Conservation (phyloP, 345 rosid species). For the Reutealis trisperma region DNA sequence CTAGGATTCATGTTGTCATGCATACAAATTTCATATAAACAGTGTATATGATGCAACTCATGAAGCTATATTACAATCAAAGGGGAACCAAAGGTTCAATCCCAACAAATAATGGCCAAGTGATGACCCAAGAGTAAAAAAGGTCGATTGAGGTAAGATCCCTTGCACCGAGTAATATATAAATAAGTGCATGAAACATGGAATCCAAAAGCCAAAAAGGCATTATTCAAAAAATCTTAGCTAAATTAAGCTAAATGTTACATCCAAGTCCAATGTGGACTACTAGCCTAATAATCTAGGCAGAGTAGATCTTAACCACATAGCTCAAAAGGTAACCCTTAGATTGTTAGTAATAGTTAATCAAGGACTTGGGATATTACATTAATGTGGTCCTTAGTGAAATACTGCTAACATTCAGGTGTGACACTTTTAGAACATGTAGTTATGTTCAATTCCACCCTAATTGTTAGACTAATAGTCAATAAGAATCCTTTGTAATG, state of each 20-base stretch:
- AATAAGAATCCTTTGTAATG: not conserved
- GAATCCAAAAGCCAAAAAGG: not conserved
- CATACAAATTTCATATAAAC: too few relatives aligned
- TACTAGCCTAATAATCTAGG: too few relatives aligned
- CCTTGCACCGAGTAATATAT: not conserved
- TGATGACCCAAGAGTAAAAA: not conserved
- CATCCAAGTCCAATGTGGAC: too few relatives aligned
- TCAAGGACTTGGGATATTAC: too few relatives aligned
- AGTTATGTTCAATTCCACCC: not conserved
- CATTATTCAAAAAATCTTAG: not conserved
- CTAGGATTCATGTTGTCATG: too few relatives aligned
- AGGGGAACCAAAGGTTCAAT: not conserved
- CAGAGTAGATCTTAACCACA: too few relatives aligned
- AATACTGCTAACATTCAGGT: too few relatives aligned
- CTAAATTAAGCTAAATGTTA: not conserved
- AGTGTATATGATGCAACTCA: not conserved
- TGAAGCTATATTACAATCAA: not conserved
- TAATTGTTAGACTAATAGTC: not conserved
- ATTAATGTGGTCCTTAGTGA: too few relatives aligned
- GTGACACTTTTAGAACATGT: too few relatives aligned
- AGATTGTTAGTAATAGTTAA: too few relatives aligned
- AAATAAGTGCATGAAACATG: not conserved
- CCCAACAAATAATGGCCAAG: not conserved
- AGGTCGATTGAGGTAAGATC: not conserved
- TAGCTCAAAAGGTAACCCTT: too few relatives aligned